Evolutionary conservation across 139 green algal species (phyloP).

Genomic region (Nannochloris sp.): DNA sequence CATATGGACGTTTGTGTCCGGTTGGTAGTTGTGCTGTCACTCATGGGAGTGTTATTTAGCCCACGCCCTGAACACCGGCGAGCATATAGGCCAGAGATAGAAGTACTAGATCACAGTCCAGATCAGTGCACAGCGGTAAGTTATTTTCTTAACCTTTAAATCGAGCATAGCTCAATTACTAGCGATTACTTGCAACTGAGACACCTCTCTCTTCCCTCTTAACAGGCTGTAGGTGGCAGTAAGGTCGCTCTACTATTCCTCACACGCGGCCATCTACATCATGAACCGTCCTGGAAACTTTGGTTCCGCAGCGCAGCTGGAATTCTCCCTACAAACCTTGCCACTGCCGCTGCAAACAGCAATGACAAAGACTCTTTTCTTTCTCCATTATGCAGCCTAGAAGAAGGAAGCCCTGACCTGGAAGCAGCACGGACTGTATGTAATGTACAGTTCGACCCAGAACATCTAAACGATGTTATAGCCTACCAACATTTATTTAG

Average conservation of each 20-base stretch:
- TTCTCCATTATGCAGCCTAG: neutral
- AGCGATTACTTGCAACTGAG: neutral
- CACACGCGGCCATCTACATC: conserved; percentile 18
- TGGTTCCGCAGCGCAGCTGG: conserved; percentile 8
- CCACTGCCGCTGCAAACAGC: neutral
- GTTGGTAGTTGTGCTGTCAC: neutral
- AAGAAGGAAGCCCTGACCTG: neutral
- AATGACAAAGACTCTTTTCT: neutral
- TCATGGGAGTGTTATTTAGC: neutral
- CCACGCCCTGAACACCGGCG: neutral
- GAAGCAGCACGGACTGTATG: neutral
- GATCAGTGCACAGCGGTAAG: neutral
- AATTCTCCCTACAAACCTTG: neutral
- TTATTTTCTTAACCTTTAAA: neutral
- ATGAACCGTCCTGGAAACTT: conserved; percentile 11
- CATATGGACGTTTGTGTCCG: neutral
- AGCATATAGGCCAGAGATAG: neutral
- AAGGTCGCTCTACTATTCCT: conserved; percentile 29
- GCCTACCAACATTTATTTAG: conserved; percentile 27
- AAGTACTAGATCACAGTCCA: neutral
- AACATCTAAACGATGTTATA: neutral
- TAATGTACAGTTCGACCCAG: neutral
- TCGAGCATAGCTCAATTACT: no score
- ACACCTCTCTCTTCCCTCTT: neutral
- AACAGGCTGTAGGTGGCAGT: neutral